Base-by-base conservation (phyloP, 768 basidiomycete species). In the Heimioporus sp. region DNA sequence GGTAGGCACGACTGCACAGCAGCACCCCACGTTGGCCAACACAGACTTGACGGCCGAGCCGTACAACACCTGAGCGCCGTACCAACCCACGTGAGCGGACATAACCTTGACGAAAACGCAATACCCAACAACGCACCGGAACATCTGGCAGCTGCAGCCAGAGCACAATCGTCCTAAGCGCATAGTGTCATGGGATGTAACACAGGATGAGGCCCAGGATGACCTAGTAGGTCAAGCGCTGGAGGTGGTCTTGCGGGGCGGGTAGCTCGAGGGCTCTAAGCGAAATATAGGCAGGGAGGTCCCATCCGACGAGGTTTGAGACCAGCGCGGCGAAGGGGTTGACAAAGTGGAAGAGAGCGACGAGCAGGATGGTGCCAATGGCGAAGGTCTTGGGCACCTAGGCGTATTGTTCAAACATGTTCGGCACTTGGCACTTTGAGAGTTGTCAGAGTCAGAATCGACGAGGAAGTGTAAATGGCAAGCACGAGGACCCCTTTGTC, bases 181-280 rank as follows among this genome's bases (percentile, higher is more conserved):
- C 85, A 68, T 86, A 97, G 71, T 96, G 97, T 89, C 93, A 93
- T 39, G 94, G 91, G 61, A 94, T 65, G 66, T 94, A 98, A 77
- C 94, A 92, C 58, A 98, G 85, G 53, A 97, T 81, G 54, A 89
- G 54, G 49, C 92, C 93, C 61, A 97, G 95, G 48, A 96, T 81
- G 65, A 91, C 80, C 96, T 96, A 98, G 79, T 99, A 99, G 3
- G 95, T 96, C 65, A 98, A 80, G 93, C 94, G 97, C 74, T 97
- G 94, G 63, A 88, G 78, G 72, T 96, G 90, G 60, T 96, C 92
- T 60, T 86, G 79, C 53, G 85, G 77, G 3, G 81, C 78, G n/a
- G 92, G 90, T 6, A 80, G 72, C 72, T 99, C 96, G 66, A 99
- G 83, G 28, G 97, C 95, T 73, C 88, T 89, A 77, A 98, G 83